These are phyloP conservation scores for Aspergillus bertholletiae DNA, from an alignment of 495 filamentous ascomycete genomes.

Conservation along the genomic window DNA sequence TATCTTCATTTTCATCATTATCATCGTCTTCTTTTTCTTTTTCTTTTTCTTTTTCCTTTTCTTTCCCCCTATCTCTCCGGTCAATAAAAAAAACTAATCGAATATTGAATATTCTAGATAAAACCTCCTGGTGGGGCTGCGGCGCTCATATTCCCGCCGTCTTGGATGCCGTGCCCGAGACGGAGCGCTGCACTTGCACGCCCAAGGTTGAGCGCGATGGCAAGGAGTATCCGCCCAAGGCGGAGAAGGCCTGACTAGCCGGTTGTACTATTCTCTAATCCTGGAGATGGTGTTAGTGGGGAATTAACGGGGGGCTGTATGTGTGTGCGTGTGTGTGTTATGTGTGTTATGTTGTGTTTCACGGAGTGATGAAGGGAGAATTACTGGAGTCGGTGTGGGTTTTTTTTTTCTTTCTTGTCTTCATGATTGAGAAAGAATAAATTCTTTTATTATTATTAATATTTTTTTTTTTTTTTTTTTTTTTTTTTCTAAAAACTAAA, in stretches of 20 bases:
- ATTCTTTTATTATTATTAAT: too few species aligned
- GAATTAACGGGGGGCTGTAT: neutral
- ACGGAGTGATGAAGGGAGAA: too few species aligned
- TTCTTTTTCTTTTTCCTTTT: too few species aligned
- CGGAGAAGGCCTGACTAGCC: constrained; percentile 35
- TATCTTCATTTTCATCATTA: too few species aligned
- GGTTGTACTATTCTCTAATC: constrained; percentile 24
- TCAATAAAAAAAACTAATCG: neutral
- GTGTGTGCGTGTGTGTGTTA: neutral
- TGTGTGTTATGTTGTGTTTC: too few species aligned
- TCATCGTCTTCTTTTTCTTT: too few species aligned
- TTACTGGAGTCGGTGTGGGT: too few species aligned
- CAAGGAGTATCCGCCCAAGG: constrained; percentile 61
- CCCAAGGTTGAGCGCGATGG: constrained; percentile 59
- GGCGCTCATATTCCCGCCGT: constrained; percentile 64
- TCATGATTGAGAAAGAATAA: too few species aligned
- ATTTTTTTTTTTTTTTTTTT: too few species aligned
- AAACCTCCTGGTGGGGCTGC: constrained; percentile 69
- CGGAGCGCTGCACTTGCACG: constrained; percentile 61
- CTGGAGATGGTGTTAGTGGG: constrained; percentile 1
- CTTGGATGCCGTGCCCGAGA: constrained; percentile 57
- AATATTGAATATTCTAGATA: too few species aligned
- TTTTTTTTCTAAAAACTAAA: too few species aligned
- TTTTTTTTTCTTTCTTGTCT: too few species aligned
- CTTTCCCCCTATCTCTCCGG: neutral